phyloP scores from a whole-genome alignment of 192 early-diverging fungal species.

The Coemansia sp. region DNA sequence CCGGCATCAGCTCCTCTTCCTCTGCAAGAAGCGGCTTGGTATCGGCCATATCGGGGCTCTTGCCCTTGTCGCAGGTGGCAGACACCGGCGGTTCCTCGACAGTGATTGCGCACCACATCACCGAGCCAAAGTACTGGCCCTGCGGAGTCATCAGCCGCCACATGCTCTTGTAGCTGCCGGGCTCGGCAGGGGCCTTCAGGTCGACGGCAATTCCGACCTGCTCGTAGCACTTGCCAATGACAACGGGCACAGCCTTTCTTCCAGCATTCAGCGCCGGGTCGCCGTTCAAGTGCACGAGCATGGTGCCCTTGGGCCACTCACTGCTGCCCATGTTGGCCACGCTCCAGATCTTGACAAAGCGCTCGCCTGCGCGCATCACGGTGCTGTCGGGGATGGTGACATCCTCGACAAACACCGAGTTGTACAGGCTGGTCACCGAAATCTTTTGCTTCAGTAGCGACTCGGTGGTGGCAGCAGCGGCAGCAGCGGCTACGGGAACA shows the following conservation, averaged over 20 bases:
- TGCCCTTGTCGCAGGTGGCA: background rate
- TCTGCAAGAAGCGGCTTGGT: too few relatives aligned
- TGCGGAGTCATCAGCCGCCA: slow-evolving; percentile 59
- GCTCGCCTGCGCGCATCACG: slow-evolving; percentile 48
- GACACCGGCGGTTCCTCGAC: slow-evolving; percentile 28
- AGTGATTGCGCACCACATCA: slow-evolving; percentile 62
- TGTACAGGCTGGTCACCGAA: slow-evolving; percentile 25
- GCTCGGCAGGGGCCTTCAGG: slow-evolving; percentile 56
- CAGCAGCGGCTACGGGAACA: background rate
- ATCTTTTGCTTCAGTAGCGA: background rate
- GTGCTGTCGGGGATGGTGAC: slow-evolving; percentile 66
- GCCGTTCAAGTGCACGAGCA: slow-evolving; percentile 56
- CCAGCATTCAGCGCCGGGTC: slow-evolving; percentile 51
- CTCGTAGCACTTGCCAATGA: slow-evolving; percentile 52
- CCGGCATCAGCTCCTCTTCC: too few relatives aligned
- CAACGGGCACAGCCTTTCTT: slow-evolving; percentile 36
- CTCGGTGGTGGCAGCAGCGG: background rate
- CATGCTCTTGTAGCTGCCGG: slow-evolving; percentile 60
- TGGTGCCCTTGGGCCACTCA: slow-evolving; percentile 60
- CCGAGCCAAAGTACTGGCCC: slow-evolving; percentile 63
- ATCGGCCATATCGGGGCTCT: background rate
- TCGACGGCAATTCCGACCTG: slow-evolving; percentile 60
- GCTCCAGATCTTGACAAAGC: slow-evolving; percentile 71
- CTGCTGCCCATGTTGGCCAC: slow-evolving; percentile 56
- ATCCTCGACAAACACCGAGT: slow-evolving; percentile 60